Evolutionary conservation across 192 early-diverging fungal species (phyloP), one percentile per base, ranked within the genome.

Genomic region (Haplosporangium gracile): DNA sequence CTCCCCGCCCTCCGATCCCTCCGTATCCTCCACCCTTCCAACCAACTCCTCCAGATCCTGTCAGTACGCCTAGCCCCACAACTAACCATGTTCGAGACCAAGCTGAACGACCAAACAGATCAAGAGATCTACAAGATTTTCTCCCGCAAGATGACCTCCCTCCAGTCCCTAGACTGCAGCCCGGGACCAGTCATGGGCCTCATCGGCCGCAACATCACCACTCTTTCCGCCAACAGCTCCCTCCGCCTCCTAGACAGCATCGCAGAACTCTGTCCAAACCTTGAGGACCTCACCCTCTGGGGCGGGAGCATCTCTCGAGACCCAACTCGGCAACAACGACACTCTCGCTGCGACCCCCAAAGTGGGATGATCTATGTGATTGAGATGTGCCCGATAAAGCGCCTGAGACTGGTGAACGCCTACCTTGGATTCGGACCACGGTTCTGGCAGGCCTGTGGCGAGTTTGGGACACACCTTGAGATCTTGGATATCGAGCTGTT

Each of bases 401-500:
- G 78, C 13, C 43, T 80, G 16, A 22, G 71, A 51, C 71, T 80
- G 16, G 78, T 80, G 10, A 74, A 80, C 26, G 70, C 78, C 6
- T 80, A 80, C 36, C 36, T 80, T 1, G 78, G 71, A 7, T 43
- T 80, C 5, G 78, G 78, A 45, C 78, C 78, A 43, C 13, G 11
- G 51, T 80, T 80, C 57, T 80, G 78, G 78, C 70, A 74, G 24
- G 78, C 78, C 15, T 80, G 78, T 32, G 78, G 78, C 18, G 71
- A 74, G 57, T 80, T 80, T 73, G 78, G 71, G 29, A 72, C 47
- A 24, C 34, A 65, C 0, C 32, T 80, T 13, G 29, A 43, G 55
- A 72, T 73, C 38, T 40, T 80, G 42, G 78, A 80, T 34, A 80
- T 80, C 49, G 78, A 80, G 38, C 29, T 80, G 34, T 74, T 80